Percentiles rank a stretch among this genome's conserved stretches.
These are phyloP conservation scores for Phytophthora palmivora DNA, from an alignment of 352 stramenopile species.

Conservation along the genomic window DNA sequence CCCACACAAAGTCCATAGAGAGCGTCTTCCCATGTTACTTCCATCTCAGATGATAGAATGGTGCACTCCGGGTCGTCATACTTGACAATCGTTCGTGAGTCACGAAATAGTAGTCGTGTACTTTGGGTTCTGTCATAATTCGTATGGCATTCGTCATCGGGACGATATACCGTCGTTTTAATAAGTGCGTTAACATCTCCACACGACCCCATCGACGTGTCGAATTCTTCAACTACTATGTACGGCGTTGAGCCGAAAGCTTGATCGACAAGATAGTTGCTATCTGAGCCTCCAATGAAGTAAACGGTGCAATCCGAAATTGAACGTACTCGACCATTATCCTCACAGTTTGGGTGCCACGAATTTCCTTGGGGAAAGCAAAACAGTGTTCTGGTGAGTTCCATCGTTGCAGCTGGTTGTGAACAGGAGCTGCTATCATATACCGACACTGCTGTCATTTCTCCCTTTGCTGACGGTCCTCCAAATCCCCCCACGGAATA, in stretches of 20 bases:
- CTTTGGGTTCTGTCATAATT: constrained; percentile 4
- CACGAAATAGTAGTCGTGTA: constrained; percentile 1
- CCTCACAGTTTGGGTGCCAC: neutral
- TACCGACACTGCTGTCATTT: neutral
- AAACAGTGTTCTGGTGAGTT: neutral
- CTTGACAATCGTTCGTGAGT: neutral
- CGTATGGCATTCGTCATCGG: constrained; percentile 13
- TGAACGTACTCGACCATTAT: neutral
- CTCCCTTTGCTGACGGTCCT: constrained; percentile 1
- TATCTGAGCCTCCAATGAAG: neutral
- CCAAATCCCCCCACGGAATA: constrained; percentile 13
- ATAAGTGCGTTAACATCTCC: neutral
- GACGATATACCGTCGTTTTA: neutral
- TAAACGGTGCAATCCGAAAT: constrained; percentile 9
- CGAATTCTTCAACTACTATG: constrained; percentile 9
- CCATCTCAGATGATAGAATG: neutral
- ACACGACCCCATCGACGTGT: constrained; percentile 2
- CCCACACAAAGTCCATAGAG: neutral
- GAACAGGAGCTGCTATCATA: constrained; percentile 4
- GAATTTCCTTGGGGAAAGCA: constrained; percentile 1
- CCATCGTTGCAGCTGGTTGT: neutral
- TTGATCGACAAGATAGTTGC: neutral
- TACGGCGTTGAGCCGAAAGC: neutral
- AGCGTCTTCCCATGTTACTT: neutral
- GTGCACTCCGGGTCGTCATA: constrained; percentile 10